Conservation (phyloP, 306 rosid species). For the Dalbergia oliveri region DNA sequence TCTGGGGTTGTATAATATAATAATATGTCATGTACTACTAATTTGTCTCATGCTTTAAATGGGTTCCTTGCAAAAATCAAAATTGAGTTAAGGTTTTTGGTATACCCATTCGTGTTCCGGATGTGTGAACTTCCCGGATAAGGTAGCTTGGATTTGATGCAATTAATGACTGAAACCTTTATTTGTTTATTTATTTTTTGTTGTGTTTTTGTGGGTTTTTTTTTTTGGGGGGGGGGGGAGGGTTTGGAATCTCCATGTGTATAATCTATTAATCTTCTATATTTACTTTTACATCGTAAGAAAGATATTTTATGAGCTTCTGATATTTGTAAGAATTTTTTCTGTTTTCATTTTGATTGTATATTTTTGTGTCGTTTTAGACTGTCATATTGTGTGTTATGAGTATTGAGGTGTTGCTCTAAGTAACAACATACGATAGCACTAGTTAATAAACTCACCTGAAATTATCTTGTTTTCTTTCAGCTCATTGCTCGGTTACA, state of each 20-base stretch:
- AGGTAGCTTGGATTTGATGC: conserved; percentile 34
- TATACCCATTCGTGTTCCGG: conserved; percentile 29
- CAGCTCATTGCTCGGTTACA: not conserved
- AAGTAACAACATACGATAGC: conserved; percentile 16
- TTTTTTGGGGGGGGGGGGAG: not conserved
- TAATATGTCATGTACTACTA: not conserved
- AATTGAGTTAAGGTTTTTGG: conserved; percentile 45
- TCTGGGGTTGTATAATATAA: conserved; percentile 10
- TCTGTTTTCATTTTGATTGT: not conserved
- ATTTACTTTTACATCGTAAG: not conserved
- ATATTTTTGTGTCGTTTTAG: conserved; percentile 27
- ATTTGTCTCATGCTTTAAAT: conserved; percentile 40
- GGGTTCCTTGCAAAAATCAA: conserved; percentile 44
- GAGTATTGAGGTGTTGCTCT: conserved; percentile 7
- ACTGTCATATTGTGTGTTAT: not conserved
- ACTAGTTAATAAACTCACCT: conserved; percentile 19
- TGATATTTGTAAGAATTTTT: conserved; percentile 29
- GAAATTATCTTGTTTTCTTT: conserved; percentile 28
- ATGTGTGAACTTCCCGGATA: conserved; percentile 35
- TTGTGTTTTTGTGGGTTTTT: too few species aligned
- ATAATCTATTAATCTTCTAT: conserved; percentile 12
- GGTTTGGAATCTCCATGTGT: not conserved
- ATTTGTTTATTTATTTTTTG: not conserved
- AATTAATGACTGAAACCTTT: conserved; percentile 13
- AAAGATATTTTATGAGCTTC: conserved; percentile 1